These are phyloP conservation scores for Russula ochroleuca DNA, from an alignment of 768 basidiomycete genomes.

Conservation along the genomic window DNA sequence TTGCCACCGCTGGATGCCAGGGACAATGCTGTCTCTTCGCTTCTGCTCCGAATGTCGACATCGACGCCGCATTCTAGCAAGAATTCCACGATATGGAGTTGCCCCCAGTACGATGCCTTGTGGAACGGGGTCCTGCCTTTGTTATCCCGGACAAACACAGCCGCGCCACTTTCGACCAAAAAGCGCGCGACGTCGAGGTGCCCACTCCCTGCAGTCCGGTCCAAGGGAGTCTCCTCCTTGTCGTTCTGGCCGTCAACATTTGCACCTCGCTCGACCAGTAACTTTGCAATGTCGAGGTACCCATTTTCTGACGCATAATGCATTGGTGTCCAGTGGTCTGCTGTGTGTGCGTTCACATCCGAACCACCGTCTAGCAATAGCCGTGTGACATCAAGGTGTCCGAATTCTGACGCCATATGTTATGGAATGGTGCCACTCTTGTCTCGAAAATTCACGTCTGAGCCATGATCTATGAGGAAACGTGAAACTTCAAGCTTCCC, in stretches of 20 bases:
- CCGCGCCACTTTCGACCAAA: not conserved
- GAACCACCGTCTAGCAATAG: constrained; percentile 1
- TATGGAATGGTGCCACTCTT: not conserved
- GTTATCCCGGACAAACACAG: not conserved
- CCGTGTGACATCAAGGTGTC: not conserved
- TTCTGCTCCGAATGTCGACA: not conserved
- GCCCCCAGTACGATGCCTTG: not conserved
- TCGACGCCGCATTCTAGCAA: not conserved
- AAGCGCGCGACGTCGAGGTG: not conserved
- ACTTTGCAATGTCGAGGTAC: not conserved
- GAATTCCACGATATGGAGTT: not conserved
- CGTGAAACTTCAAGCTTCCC: not conserved
- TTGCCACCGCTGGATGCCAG: not conserved
- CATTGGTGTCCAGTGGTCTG: not conserved
- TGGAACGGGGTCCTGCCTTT: not conserved
- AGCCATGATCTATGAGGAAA: not conserved
- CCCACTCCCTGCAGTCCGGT: not conserved
- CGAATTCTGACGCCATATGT: not conserved
- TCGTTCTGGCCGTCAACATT: not conserved
- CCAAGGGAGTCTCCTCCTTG: not conserved
- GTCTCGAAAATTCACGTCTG: not conserved
- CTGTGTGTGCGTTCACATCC: not conserved
- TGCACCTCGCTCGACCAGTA: not conserved
- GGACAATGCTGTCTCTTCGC: not conserved
- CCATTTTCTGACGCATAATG: not conserved